Base-by-base conservation (phyloP, 441 rosid species). In the Francoa sonchifolia region DNA sequence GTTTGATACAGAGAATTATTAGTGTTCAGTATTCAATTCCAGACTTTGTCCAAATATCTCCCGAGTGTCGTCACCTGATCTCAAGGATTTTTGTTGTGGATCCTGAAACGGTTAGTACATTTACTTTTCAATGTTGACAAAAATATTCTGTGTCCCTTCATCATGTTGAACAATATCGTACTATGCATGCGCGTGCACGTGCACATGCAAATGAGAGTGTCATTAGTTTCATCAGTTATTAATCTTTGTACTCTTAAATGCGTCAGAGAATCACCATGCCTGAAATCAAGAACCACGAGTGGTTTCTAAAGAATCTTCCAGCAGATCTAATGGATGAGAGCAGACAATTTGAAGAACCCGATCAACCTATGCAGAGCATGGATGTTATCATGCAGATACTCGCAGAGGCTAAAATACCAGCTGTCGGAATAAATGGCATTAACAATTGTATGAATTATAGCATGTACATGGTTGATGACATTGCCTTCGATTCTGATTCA, bases 261-360 rank as follows among this genome's bases (percentile, higher is more conserved):
- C 13, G 26, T 30, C 75, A 78, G 87, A 70, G 87, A 54, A 75
- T 78, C 33, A 63, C 67, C 35, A 75, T 78, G 27, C 77, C 80
- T 1, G 80, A 74, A 50, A 78, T 78, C 25, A 66, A 50, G 65
- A 72, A 46, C 17, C 80, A 78, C 19, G 55, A 35, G 19, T 78
- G 87, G 87, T 78, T 78, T 47, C 48, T 74, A 62, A 70, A 55
- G 70, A 75, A 78, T 32, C 78, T 78, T 10, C 87, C 87, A n/a
- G 71, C 72, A 2, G 80, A 78, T 47, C 45, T 75, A 9, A 57
- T 66, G 69, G 64, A 66, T 29, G 87, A 67, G 26, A 67, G 63
- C 17, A 69, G 50, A 41, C 77, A 74, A 4, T 68, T 52, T 20
- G 68, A 78, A 41, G 79, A 74, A 31, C 68, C 76, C 16, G 80